Evolutionary conservation across 2,329 filamentous ascomycete species (phyloP), one percentile per base, ranked within the genome.

Genomic region (Exserohilum turcica): DNA sequence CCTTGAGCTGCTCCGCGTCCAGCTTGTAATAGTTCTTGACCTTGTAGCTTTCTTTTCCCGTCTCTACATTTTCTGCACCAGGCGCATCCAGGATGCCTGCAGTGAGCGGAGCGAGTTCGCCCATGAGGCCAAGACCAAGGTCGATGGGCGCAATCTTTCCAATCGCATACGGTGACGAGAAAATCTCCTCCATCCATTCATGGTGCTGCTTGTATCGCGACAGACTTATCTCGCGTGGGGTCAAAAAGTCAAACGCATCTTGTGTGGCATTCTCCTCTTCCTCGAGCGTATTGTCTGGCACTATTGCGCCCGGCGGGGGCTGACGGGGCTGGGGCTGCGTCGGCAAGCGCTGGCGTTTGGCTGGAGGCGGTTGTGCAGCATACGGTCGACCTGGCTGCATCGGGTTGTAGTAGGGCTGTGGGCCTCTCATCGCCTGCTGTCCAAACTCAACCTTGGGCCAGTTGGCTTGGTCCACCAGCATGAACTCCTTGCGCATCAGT

Each of bases 141-240:
- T 96, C 92, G 2, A 92, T 86, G 0, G 93, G 92, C 7, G 88
- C 85, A 52, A 99, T 96, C 70, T 95, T 91, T 43, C 84, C 84
- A 57, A 93, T 89, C 19, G 89, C 83, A 70, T 96, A 97, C 0
- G 92, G 91, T 1, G 93, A 97, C 0, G 90, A 91, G 48, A 97
- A 84, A 24, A 99, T 87, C 76, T 99, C 93, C 70, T 97, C 94
- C 91, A 99, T 96, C 94, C 93, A 97, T 73, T 96, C 91, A 67
- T 99, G 93, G 66, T 99, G 95, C 70, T 97, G 92, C 71, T 88
- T 88, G 74, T 97, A 99, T 49, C 94, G 85, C 59, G 86, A 85
- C 55, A 91, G 80, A 64, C 92, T 96, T 56, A 99, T 89, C 59
- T 99, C 94, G 37, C 92, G 85, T 3, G 92, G 92, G 0, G 91